phyloP scores from a whole-genome alignment of 108 stramenopile species.

The Nannochloropsis granulata region DNA sequence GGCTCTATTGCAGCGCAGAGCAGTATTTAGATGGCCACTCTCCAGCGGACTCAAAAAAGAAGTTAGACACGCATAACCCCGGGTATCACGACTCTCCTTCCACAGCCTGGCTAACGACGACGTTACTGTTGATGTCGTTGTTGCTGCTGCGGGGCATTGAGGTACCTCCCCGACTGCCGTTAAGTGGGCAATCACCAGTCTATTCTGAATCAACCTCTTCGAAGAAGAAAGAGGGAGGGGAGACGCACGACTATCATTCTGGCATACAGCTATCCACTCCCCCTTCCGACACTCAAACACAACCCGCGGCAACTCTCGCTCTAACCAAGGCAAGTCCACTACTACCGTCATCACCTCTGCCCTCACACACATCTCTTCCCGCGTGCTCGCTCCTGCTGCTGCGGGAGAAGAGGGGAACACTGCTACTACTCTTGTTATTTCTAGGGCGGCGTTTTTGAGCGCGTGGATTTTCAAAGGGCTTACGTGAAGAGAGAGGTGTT shows the following conservation, averaged over 20 bases:
- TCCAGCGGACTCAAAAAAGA: too few species aligned
- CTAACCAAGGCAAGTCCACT: not conserved
- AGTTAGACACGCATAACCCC: too few species aligned
- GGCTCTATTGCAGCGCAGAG: too few species aligned
- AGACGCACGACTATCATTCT: not conserved
- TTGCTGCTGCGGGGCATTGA: not conserved
- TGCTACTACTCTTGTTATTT: not conserved
- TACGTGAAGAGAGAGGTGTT: not conserved
- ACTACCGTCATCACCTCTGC: not conserved
- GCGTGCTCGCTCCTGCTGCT: not conserved
- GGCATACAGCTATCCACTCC: not conserved
- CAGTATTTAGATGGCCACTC: too few species aligned
- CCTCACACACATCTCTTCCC: not conserved
- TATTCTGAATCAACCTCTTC: not conserved
- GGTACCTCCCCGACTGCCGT: not conserved
- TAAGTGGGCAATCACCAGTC: not conserved
- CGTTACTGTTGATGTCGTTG: too few species aligned
- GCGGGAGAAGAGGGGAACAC: not conserved
- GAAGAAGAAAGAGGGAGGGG: too few species aligned
- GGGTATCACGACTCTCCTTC: too few species aligned
- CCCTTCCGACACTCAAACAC: not conserved
- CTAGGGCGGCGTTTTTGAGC: not conserved
- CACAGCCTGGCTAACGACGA: too few species aligned
- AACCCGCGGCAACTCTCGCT: not conserved
- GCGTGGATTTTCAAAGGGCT: not conserved